phyloP scores from a whole-genome alignment of 2,329 filamentous ascomycete species.

The Alternaria alternata region DNA sequence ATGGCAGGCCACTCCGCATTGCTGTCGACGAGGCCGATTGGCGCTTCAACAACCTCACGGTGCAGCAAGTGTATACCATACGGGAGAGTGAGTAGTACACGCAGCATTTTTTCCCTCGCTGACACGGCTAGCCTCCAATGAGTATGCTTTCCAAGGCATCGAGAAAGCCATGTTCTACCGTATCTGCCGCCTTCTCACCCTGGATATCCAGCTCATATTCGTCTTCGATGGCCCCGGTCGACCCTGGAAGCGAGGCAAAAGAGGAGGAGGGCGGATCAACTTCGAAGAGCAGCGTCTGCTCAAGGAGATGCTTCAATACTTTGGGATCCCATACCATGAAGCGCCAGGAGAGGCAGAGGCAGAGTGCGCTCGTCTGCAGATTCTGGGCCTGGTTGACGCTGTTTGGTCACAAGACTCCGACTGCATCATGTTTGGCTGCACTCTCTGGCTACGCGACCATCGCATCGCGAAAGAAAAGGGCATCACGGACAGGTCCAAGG shows the following conservation, averaged over 20 bases:
- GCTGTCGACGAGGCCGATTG: conserved; percentile 57
- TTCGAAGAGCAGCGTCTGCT: conserved; percentile 44
- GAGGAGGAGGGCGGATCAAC: conserved; percentile 43
- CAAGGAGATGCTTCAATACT: conserved; percentile 48
- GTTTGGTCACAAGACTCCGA: conserved; percentile 61
- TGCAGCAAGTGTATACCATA: conserved; percentile 45
- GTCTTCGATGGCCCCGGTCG: conserved; percentile 63
- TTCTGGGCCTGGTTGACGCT: conserved; percentile 56
- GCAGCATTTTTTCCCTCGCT: not conserved
- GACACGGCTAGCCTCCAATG: conserved; percentile 26
- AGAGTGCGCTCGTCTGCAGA: conserved; percentile 58
- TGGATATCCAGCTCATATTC: conserved; percentile 62
- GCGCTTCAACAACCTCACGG: conserved; percentile 55
- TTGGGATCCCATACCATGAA: conserved; percentile 54
- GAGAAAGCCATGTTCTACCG: conserved; percentile 54
- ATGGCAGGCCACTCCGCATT: conserved; percentile 51
- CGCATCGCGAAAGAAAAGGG: conserved; percentile 35
- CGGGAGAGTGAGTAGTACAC: conserved; percentile 38
- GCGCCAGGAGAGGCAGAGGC: conserved; percentile 60
- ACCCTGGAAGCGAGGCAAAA: conserved; percentile 47
- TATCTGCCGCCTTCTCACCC: conserved; percentile 56
- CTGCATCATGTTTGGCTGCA: conserved; percentile 58
- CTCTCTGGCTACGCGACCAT: conserved; percentile 51
- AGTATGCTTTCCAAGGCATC: conserved; percentile 51
- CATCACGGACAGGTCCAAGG: conserved; percentile 30